Evolutionary conservation across 371 early-diverging fungal genomes (phyloP).

Genomic region (Mortierella sp.): DNA sequence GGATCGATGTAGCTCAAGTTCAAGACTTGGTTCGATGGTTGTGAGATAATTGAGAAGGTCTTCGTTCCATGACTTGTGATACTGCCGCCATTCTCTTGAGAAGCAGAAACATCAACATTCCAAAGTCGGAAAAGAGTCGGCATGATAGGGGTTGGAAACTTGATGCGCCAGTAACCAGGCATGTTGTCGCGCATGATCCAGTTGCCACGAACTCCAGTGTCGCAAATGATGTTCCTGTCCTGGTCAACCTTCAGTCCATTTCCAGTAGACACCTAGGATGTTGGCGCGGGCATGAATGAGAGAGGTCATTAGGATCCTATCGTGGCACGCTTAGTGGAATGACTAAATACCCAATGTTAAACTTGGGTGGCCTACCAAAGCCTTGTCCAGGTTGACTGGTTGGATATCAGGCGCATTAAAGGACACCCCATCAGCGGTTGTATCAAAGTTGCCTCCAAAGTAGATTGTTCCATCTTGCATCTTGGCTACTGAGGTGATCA

Average conservation of each 20-base stretch:
- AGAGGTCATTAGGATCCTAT: too few relatives aligned
- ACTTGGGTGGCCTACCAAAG: background rate
- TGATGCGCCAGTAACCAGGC: slow-evolving; percentile 72
- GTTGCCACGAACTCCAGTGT: slow-evolving; percentile 48
- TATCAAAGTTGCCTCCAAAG: slow-evolving; percentile 65
- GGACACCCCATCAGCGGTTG: slow-evolving; percentile 50
- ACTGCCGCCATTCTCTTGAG: too few relatives aligned
- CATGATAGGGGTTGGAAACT: slow-evolving; percentile 66
- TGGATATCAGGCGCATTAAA: slow-evolving; percentile 49
- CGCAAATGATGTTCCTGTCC: slow-evolving; percentile 35
- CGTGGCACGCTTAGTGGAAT: too few relatives aligned
- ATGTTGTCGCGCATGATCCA: slow-evolving; percentile 76
- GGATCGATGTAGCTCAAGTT: slow-evolving; percentile 76
- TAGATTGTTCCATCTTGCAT: slow-evolving; percentile 52
- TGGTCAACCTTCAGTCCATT: slow-evolving; percentile 24
- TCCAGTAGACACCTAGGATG: slow-evolving; percentile 27
- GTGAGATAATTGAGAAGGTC: slow-evolving; percentile 64
- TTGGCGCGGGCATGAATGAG: background rate
- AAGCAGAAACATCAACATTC: slow-evolving; percentile 59
- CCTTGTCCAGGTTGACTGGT: slow-evolving; percentile 37
- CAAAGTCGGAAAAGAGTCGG: slow-evolving; percentile 76
- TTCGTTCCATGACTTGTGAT: slow-evolving; percentile 78
- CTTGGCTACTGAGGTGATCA: slow-evolving; percentile 57
- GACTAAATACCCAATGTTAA: too few relatives aligned
- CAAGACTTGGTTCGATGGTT: slow-evolving; percentile 59